Evolutionary conservation across 1,284 basidiomycete species (phyloP).

Genomic region (Omphalotus olearius): DNA sequence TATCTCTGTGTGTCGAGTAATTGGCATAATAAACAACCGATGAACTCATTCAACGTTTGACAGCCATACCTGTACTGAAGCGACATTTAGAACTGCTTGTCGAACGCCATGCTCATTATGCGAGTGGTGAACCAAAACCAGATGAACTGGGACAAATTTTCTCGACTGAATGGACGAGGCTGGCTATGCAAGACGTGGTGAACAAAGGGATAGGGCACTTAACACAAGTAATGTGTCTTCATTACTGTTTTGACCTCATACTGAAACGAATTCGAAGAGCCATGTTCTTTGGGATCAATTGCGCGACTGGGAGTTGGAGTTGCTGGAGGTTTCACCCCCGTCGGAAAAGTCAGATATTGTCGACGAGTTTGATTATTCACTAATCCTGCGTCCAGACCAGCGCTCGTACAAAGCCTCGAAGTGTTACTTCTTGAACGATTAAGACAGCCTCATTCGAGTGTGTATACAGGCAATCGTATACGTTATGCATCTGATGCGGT

Average conservation of each 20-base stretch:
- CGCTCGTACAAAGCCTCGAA: constrained; percentile 43
- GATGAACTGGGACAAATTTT: constrained; percentile 50
- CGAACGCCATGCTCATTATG: constrained; percentile 46
- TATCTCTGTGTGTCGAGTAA: constrained; percentile 68
- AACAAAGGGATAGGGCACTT: constrained; percentile 59
- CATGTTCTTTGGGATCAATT: constrained; percentile 69
- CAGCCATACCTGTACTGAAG: constrained; percentile 71
- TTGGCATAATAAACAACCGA: not conserved
- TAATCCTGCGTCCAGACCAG: constrained; percentile 24
- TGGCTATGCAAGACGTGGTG: constrained; percentile 50
- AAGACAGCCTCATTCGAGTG: constrained; percentile 67
- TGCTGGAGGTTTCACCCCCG: constrained; percentile 42
- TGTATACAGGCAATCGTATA: constrained; percentile 16
- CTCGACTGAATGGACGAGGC: constrained; percentile 57
- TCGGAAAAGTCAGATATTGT: constrained; percentile 41
- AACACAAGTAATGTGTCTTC: constrained; percentile 39
- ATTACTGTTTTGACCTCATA: constrained; percentile 3
- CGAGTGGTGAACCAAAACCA: constrained; percentile 35
- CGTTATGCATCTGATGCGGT: not conserved
- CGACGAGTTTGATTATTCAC: not conserved
- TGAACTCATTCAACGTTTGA: constrained; percentile 10
- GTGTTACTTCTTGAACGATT: constrained; percentile 52
- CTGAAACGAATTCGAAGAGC: constrained; percentile 41
- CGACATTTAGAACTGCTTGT: constrained; percentile 69
- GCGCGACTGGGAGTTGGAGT: constrained; percentile 72